These are phyloP conservation scores for Colletotrichum graminicola DNA, from an alignment of 2,329 filamentous ascomycete genomes.

Conservation along the genomic window DNA sequence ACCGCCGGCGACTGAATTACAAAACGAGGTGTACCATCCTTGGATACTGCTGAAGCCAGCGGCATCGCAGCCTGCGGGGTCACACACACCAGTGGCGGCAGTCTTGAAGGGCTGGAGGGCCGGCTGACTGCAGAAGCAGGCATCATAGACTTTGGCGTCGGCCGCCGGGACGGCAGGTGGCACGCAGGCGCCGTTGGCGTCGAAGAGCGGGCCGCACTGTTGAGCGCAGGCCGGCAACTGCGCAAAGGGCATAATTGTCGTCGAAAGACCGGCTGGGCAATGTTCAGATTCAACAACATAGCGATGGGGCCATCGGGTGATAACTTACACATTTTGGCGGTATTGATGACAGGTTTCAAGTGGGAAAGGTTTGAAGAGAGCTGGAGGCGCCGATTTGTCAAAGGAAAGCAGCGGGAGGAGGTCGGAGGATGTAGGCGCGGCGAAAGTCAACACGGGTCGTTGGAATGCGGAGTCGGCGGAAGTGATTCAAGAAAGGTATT, in stretches of 20 bases:
- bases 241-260: conserved; percentile 68
- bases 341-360: background rate
- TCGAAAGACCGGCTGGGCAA: conserved; percentile 46
- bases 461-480: conserved; percentile 37
- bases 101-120: conserved; percentile 59
- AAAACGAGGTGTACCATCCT: conserved; percentile 78
- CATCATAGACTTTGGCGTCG: conserved; percentile 66
- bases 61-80: conserved; percentile 63
- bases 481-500: conserved; percentile 31
- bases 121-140: conserved; percentile 80
- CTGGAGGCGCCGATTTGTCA: background rate
- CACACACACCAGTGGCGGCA: conserved; percentile 72
- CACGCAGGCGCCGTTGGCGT: conserved; percentile 79
- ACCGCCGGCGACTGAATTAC: conserved; percentile 60
- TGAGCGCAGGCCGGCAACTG: conserved; percentile 73
- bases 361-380: background rate
- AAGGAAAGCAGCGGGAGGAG: background rate
- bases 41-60: conserved; percentile 68
- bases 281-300: background rate
- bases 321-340: conserved; percentile 40
- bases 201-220: conserved; percentile 70
- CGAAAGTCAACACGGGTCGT: conserved; percentile 21
- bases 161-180: conserved; percentile 66
- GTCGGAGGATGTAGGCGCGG: conserved; percentile 8
- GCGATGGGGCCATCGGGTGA: background rate